A percentile compares a stretch with the other conserved stretches of the same genome.
phyloP scores from a whole-genome alignment of 495 filamentous ascomycete genomes.

The Aspergillus biplanus region DNA sequence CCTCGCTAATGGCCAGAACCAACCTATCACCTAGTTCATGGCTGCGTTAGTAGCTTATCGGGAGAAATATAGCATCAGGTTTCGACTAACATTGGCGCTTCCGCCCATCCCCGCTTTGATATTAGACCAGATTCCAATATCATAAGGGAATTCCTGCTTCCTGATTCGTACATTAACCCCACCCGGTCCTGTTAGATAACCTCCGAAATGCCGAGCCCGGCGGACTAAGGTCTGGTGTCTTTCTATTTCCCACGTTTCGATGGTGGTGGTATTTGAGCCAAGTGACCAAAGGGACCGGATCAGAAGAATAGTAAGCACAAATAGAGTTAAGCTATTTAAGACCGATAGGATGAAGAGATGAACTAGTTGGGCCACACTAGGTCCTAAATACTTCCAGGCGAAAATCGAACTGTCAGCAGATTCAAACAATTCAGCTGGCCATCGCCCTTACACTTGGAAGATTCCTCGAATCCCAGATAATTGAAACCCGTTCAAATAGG shows the following conservation, averaged over 20 bases:
- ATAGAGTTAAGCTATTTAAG: constrained; percentile 61
- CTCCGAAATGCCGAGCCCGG: constrained; percentile 58
- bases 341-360: constrained; percentile 68
- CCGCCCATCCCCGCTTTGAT: constrained; percentile 75
- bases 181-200: constrained; percentile 63
- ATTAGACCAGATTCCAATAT: constrained; percentile 85
- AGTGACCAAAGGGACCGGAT: constrained; percentile 61
- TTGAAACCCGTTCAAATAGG: constrained; percentile 59
- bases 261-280: constrained; percentile 73
- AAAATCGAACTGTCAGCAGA: constrained; percentile 18
- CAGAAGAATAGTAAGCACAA: constrained; percentile 69
- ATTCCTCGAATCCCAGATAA: constrained; percentile 67
- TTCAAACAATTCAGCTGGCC: neutral
- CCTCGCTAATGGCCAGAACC: constrained; percentile 67
- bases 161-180: constrained; percentile 58
- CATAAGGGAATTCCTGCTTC: constrained; percentile 86
- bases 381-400: constrained; percentile 71
- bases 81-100: constrained; percentile 45
- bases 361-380: constrained; percentile 61
- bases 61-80: neutral
- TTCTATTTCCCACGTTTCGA: constrained; percentile 93
- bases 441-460: constrained; percentile 63
- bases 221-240: constrained; percentile 76
- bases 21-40: constrained; percentile 47
- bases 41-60: constrained; percentile 1